These are phyloP conservation scores for Trichophyton rubrum DNA, from an alignment of 2,329 filamentous ascomycete species.

Conservation along the genomic window DNA sequence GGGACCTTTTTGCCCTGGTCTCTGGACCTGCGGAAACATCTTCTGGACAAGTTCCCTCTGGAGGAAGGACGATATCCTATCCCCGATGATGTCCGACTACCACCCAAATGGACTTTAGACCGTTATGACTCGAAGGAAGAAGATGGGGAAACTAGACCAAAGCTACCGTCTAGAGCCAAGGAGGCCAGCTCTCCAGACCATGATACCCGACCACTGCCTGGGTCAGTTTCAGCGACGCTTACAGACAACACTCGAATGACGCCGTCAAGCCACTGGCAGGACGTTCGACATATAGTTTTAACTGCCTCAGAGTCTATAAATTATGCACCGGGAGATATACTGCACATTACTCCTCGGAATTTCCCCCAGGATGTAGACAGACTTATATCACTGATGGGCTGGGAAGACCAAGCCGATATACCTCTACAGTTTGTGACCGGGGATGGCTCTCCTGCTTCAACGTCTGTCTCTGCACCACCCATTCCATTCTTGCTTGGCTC, in stretches of 20 bases:
- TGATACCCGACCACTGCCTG: constrained; percentile 46
- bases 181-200: constrained; percentile 9
- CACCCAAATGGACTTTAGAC: constrained; percentile 56
- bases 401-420: constrained; percentile 59
- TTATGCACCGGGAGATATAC: constrained; percentile 62
- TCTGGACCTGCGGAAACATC: constrained; percentile 50
- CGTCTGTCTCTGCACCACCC: constrained; percentile 18
- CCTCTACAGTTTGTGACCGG: constrained; percentile 43
- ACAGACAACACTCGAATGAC: constrained; percentile 61
- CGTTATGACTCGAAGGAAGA: background rate
- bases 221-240: constrained; percentile 46
- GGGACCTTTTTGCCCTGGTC: constrained; percentile 72
- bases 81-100: constrained; percentile 58
- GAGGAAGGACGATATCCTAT: constrained; percentile 56
- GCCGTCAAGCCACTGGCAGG: constrained; percentile 71
- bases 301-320: constrained; percentile 31
- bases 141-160: background rate
- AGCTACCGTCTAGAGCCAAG: background rate
- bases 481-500: constrained; percentile 27
- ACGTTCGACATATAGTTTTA: constrained; percentile 70
- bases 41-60: constrained; percentile 58
- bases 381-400: constrained; percentile 67
- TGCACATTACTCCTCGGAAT: constrained; percentile 79
- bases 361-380: constrained; percentile 66
- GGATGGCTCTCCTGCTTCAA: constrained; percentile 16